phyloP scores from a whole-genome alignment of 2,329 filamentous ascomycete species.

The Pestalotiopsis sp. region DNA sequence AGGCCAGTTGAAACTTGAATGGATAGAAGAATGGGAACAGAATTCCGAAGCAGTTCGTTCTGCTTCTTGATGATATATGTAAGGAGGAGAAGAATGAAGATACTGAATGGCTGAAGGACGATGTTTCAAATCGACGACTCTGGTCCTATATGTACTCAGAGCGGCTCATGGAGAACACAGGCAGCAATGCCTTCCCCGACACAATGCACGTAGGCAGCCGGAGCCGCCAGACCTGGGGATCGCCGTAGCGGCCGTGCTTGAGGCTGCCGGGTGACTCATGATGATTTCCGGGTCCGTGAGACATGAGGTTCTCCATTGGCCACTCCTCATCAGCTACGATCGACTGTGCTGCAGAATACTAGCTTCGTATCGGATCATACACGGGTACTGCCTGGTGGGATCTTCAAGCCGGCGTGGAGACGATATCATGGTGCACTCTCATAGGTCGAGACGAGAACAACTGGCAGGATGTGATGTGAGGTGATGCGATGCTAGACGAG shows the following conservation, averaged over 20 bases:
- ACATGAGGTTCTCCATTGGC: neutral
- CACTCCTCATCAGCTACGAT: neutral
- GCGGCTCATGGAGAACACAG: neutral
- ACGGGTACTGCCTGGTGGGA: neutral
- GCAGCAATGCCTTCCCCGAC: neutral
- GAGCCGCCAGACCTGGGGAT: neutral
- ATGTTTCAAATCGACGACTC: neutral
- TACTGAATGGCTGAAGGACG: neutral
- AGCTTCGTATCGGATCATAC: neutral
- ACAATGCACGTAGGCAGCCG: neutral
- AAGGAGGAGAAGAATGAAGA: neutral
- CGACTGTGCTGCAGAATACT: neutral
- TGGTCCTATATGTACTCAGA: conserved; percentile 20
- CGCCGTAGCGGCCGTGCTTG: neutral
- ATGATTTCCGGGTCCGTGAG: neutral
- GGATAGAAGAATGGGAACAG: neutral
- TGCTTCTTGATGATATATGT: neutral
- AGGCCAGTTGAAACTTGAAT: neutral
- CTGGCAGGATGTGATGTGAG: too few species aligned
- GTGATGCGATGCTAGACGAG: neutral
- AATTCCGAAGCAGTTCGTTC: neutral
- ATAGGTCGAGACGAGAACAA: neutral
- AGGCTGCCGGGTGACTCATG: neutral
- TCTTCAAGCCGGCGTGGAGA: neutral
- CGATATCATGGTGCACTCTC: neutral